These are phyloP conservation scores for Neopestalotiopsis sp. DNA, from an alignment of 2,329 filamentous ascomycete genomes.

Conservation along the genomic window DNA sequence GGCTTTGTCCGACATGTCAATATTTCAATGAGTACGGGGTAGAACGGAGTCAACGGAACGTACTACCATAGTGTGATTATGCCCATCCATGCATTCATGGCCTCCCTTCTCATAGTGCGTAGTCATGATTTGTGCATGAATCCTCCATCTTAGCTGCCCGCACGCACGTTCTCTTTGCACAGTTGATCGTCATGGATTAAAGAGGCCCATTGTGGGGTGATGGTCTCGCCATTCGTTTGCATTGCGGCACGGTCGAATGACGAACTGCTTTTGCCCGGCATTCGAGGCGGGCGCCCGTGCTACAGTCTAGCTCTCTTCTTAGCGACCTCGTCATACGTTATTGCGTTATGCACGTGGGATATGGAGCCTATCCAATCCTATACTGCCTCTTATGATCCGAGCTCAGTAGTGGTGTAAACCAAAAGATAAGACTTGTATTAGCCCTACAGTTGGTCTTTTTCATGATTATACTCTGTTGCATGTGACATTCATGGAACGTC, in stretches of 20 bases:
- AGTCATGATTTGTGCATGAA: not conserved
- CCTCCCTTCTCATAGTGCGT: not conserved
- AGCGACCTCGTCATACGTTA: not conserved
- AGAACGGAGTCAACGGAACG: not conserved
- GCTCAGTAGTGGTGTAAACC: not conserved
- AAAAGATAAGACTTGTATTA: not conserved
- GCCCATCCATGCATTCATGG: not conserved
- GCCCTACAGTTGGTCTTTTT: not conserved
- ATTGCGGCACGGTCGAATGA: constrained; percentile 5
- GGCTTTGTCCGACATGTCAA: constrained; percentile 15
- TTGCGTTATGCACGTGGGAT: not conserved
- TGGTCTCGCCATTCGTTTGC: constrained; percentile 6
- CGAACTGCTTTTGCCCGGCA: not conserved
- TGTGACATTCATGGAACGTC: not conserved
- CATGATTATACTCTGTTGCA: not conserved
- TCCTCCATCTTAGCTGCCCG: not conserved
- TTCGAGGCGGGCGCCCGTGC: not conserved
- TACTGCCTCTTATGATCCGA: not conserved
- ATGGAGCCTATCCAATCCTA: not conserved
- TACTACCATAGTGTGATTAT: not conserved
- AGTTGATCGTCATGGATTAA: not conserved
- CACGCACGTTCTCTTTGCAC: not conserved
- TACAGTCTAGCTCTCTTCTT: not conserved
- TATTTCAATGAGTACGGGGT: not conserved
- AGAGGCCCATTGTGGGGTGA: constrained; percentile 5